These are phyloP conservation scores for Bombardia bombarda DNA, from an alignment of 495 filamentous ascomycete genomes.

Conservation along the genomic window DNA sequence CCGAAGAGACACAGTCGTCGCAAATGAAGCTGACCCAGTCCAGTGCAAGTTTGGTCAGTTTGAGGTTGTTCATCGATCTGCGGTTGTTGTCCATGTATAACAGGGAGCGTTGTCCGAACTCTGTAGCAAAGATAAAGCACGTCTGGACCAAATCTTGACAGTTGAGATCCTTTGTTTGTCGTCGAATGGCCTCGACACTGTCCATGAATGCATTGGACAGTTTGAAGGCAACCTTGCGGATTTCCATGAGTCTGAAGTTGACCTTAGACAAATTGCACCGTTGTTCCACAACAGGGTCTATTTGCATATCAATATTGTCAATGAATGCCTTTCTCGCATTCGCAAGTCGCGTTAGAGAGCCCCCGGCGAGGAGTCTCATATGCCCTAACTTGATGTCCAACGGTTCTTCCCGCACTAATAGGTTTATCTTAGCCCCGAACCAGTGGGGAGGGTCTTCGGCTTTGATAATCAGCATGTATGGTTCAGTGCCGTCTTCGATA, in stretches of 20 bases:
- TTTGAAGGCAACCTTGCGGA: slow-evolving; percentile 92
- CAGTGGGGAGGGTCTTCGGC: slow-evolving; percentile 73
- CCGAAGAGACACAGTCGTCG: slow-evolving; percentile 92
- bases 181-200: slow-evolving; percentile 84
- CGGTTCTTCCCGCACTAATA: slow-evolving; percentile 65
- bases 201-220: slow-evolving; percentile 99
- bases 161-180: slow-evolving; percentile 74
- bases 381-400: slow-evolving; percentile 82
- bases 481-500: slow-evolving; percentile 60
- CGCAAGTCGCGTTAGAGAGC: slow-evolving; percentile 67
- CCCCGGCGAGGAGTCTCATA: slow-evolving; percentile 82
- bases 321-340: slow-evolving; percentile 71
- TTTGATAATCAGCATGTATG: slow-evolving; percentile 78
- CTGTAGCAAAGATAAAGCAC: slow-evolving; percentile 97
- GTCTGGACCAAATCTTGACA: slow-evolving; percentile 96
- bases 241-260: slow-evolving; percentile 84
- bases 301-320: slow-evolving; percentile 66
- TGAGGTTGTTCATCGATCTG: slow-evolving; percentile 91
- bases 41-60: slow-evolving; percentile 82
- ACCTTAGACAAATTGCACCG: slow-evolving; percentile 89
- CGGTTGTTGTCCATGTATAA: slow-evolving; percentile 90
- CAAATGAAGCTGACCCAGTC: slow-evolving; percentile 98
- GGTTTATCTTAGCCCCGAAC: slow-evolving; percentile 68
- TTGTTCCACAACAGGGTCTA: slow-evolving; percentile 84
- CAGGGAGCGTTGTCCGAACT: slow-evolving; percentile 91